These are phyloP conservation scores for Cyanidium caldarium DNA, from an alignment of 23 red algal species.

Conservation along the genomic window DNA sequence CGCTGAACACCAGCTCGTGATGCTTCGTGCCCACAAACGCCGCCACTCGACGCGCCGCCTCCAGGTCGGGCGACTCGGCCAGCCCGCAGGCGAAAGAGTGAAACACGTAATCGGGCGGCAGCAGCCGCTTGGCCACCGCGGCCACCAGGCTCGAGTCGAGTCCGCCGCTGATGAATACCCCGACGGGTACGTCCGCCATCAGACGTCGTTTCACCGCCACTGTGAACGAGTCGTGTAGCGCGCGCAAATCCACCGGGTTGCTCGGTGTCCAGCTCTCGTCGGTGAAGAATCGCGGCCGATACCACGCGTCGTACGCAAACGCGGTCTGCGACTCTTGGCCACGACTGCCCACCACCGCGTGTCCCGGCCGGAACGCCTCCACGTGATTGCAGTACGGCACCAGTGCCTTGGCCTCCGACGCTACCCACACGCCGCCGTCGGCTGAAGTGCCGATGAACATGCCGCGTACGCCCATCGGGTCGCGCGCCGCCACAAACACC, in stretches of 20 bases:
- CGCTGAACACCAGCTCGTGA: constrained; percentile 77
- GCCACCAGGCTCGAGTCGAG: constrained; percentile 82
- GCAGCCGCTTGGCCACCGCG: constrained; percentile 43
- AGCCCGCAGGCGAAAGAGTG: constrained; percentile 75
- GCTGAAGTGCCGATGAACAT: constrained; percentile 49
- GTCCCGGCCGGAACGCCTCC: constrained; percentile 17
- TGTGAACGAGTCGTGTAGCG: constrained; percentile 59
- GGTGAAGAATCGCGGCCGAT: constrained; percentile 3
- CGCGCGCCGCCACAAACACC: constrained; percentile 66
- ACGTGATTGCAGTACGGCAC: constrained; percentile 57
- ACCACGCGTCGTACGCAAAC: constrained; percentile 12
- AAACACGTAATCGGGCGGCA: constrained; percentile 44
- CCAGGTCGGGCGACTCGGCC: constrained; percentile 67
- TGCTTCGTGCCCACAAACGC: constrained; percentile 87
- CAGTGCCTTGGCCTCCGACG: constrained; percentile 34
- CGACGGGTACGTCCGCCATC: constrained; percentile 19
- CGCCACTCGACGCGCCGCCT: constrained; percentile 72
- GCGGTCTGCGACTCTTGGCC: background rate
- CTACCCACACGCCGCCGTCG: constrained; percentile 63
- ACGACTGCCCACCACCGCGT: background rate
- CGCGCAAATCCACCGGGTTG: constrained; percentile 35
- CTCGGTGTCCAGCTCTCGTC: constrained; percentile 56
- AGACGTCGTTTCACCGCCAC: constrained; percentile 10
- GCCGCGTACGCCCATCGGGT: constrained; percentile 70
- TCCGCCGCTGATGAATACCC: constrained; percentile 28